Evolutionary conservation across 2,329 filamentous ascomycete genomes (phyloP).

Genomic region (Pseudocercospora vitis): DNA sequence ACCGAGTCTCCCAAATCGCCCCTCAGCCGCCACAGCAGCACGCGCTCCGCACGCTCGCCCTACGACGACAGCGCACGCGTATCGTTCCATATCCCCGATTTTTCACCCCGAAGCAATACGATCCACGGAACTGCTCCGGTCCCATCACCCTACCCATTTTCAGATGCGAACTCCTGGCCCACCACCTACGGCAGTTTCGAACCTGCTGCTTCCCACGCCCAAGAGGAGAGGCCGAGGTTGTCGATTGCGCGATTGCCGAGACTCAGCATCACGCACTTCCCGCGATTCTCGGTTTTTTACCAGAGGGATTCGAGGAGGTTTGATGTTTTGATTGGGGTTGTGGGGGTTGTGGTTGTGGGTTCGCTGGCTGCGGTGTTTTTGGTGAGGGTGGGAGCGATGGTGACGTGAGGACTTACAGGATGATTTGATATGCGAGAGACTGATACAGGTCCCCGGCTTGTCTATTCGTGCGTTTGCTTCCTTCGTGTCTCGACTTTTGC

Average conservation of each 20-base stretch:
- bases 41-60: background rate
- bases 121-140: background rate
- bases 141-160: too few species aligned
- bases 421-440: too few species aligned
- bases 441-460: too few species aligned
- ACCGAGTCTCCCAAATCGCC: background rate
- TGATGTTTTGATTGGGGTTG: background rate
- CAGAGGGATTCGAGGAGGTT: background rate
- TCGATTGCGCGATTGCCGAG: background rate
- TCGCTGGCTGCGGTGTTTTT: background rate
- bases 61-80: background rate
- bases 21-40: background rate
- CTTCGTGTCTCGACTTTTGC: too few species aligned
- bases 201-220: background rate
- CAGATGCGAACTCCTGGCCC: background rate
- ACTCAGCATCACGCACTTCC: conserved; percentile 4
- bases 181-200: background rate
- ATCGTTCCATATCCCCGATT: background rate
- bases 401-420: background rate
- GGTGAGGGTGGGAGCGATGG: background rate
- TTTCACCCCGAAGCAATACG: background rate
- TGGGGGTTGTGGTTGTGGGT: background rate
- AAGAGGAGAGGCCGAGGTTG: background rate
- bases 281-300: conserved; percentile 6
- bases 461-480: too few species aligned